Base-by-base conservation (phyloP, 2,329 filamentous ascomycete genomes). In the Penicillium sp. region DNA sequence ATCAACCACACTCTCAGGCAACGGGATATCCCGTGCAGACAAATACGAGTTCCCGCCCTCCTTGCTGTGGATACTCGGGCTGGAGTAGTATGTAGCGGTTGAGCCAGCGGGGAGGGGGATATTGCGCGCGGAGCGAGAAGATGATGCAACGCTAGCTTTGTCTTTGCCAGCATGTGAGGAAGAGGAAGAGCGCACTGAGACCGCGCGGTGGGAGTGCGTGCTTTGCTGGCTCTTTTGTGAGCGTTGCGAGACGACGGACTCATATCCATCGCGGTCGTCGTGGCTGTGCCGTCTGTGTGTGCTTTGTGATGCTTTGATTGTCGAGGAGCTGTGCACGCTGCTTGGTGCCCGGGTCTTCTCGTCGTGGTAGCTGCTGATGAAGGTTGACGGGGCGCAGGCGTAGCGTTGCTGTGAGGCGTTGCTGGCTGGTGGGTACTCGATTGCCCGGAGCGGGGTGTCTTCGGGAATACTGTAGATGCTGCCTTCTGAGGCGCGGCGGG, bases 321-420 rank as follows among this genome's bases (percentile, higher is more conserved):
- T 76, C 13, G 74, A 76, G 2, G 71, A 61, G 5, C 72, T 73
- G 47, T 72, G 71, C 27, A 71, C 65, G 55, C 72, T 75, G 15
- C 64, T 50, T 23, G 68, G 62, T 50, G 52, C 68, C 57, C 68
- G 72, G 10, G 70, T 68, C 31, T 67, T 68, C 27, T 75, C 74
- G 31, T 67, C 60, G n/a, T 63, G 68, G 63, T 74, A 77, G 59
- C 72, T 75, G 70, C 74, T 77, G 65, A 77, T 76, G 55, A 77
- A 71, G 7, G 75, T 75, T 59, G 73, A 74, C 45, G 72, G 69
- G 50, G 70, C 69, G 60, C 65, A 70, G 4, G 68, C 67, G 41
- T 66, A 63, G 33, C 63, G 64, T 49, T 60, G 60, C 21, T 60
- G 53, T 3, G 61, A 60, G 40, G 67, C 61, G 41, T 65, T 66